Percentiles rank a stretch among this genome's conserved stretches.
phyloP scores from a whole-genome alignment of 192 early-diverging fungal genomes.

The Allomyces macrogynus region DNA sequence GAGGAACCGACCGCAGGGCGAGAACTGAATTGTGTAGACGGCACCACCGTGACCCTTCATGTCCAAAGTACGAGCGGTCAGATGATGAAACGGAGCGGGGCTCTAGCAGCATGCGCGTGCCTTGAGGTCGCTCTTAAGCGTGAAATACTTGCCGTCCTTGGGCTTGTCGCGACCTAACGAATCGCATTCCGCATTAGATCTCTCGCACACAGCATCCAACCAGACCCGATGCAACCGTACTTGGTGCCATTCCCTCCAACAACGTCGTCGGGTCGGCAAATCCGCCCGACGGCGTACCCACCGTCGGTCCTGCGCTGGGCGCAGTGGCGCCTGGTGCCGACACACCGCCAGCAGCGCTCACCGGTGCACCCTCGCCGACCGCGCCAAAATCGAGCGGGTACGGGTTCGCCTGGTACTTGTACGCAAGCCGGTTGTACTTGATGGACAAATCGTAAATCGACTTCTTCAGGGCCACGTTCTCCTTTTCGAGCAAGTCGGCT shows the following conservation, averaged over 20 bases:
- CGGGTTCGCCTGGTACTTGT: conserved; percentile 5
- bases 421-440: conserved; percentile 16
- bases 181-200: too few species aligned
- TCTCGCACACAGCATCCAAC: too few species aligned
- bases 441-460: conserved; percentile 59
- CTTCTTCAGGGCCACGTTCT: conserved; percentile 64
- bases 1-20: conserved; percentile 55
- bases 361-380: conserved; percentile 1
- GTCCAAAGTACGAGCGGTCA: too few species aligned
- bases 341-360: neutral
- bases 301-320: neutral
- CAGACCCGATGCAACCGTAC: too few species aligned
- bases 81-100: too few species aligned
- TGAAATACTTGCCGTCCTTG: conserved; percentile 31
- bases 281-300: too few species aligned
- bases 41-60: conserved; percentile 67
- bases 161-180: conserved; percentile 7
- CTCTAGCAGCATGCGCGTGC: conserved; percentile 8
- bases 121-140: conserved; percentile 45
- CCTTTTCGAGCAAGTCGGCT: conserved; percentile 45
- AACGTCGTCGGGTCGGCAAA: too few species aligned
- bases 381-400: conserved; percentile 2
- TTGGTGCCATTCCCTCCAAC: too few species aligned
- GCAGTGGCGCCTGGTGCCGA: neutral
- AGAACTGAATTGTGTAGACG: conserved; percentile 75